Evolutionary conservation across 1,284 basidiomycete genomes (phyloP).

Genomic region (Cryptococcus sp.): DNA sequence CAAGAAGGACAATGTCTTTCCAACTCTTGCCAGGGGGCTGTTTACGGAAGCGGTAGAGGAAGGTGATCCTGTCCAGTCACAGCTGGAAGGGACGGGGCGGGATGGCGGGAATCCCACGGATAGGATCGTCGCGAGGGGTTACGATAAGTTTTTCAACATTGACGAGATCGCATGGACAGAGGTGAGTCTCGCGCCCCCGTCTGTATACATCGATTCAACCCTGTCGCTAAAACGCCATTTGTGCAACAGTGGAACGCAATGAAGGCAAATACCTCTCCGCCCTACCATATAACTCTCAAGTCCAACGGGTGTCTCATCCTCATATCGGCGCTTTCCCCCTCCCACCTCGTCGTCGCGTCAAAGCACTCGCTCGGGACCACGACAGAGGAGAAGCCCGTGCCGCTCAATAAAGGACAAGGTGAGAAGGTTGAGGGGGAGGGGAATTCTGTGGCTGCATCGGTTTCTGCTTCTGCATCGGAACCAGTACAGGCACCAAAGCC

Average conservation of each 20-base stretch:
- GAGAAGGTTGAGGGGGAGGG: too few relatives aligned
- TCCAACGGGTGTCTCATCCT: slow-evolving; percentile 99
- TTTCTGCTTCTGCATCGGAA: too few relatives aligned
- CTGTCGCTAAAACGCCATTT: background rate
- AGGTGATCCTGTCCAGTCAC: slow-evolving; percentile 27
- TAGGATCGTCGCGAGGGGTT: slow-evolving; percentile 83
- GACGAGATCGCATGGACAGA: slow-evolving; percentile 92
- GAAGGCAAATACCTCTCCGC: slow-evolving; percentile 65
- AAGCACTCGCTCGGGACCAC: slow-evolving; percentile 79
- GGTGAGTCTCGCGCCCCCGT: slow-evolving; percentile 55
- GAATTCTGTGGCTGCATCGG: too few relatives aligned
- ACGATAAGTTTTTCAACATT: slow-evolving; percentile 99
- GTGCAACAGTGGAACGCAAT: slow-evolving; percentile 72
- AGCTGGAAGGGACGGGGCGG: slow-evolving; percentile 26
- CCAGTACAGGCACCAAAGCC: too few relatives aligned
- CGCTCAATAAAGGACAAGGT: background rate
- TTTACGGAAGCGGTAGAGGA: slow-evolving; percentile 61
- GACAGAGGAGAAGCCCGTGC: slow-evolving; percentile 43
- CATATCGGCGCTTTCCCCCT: slow-evolving; percentile 76
- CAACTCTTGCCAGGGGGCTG: slow-evolving; percentile 81
- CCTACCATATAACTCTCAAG: slow-evolving; percentile 89
- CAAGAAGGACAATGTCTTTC: slow-evolving; percentile 80
- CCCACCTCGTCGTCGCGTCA: slow-evolving; percentile 78
- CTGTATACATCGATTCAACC: background rate
- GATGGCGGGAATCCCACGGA: slow-evolving; percentile 46